Percentiles rank a stretch among this genome's conserved stretches.
Conservation (phyloP, 1,139 yeast species). For the Zygoascus hellenicus region DNA sequence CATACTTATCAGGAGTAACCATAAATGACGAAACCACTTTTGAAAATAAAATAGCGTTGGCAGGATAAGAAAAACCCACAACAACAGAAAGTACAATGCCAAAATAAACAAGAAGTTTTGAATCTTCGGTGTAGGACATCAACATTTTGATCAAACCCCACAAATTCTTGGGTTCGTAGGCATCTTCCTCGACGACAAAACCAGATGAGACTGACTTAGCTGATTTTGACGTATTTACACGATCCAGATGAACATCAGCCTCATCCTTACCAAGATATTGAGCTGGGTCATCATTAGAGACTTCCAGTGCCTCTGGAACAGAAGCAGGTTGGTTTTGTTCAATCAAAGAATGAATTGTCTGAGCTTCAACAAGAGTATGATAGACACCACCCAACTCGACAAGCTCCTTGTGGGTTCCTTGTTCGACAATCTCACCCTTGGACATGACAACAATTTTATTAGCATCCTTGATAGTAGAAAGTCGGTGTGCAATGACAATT, state of each 20-base stretch:
- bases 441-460: constrained; percentile 41
- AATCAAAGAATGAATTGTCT: constrained; percentile 20
- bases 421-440: constrained; percentile 38
- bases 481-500: constrained; percentile 71
- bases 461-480: constrained; percentile 60
- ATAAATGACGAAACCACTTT: constrained; percentile 35
- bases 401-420: constrained; percentile 39
- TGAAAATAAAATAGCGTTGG: constrained; percentile 37
- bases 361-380: constrained; percentile 35
- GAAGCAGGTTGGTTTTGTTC: neutral
- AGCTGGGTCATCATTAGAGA: constrained; percentile 11
- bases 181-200: constrained; percentile 12
- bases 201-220: constrained; percentile 15
- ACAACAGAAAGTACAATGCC: constrained; percentile 32
- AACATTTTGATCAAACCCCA: constrained; percentile 20
- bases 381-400: constrained; percentile 32
- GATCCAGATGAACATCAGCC: constrained; percentile 10
- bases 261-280: constrained; percentile 11
- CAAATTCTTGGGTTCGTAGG: constrained; percentile 13
- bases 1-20: constrained; percentile 30
- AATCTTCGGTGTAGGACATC: constrained; percentile 5
- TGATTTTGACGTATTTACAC: constrained; percentile 12
- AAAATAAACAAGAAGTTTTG: constrained; percentile 10
- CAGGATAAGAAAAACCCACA: constrained; percentile 39
- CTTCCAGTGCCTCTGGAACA: constrained; percentile 12